phyloP scores from a whole-genome alignment of 2,329 filamentous ascomycete species.

The Fusarium brevicatenulatum region DNA sequence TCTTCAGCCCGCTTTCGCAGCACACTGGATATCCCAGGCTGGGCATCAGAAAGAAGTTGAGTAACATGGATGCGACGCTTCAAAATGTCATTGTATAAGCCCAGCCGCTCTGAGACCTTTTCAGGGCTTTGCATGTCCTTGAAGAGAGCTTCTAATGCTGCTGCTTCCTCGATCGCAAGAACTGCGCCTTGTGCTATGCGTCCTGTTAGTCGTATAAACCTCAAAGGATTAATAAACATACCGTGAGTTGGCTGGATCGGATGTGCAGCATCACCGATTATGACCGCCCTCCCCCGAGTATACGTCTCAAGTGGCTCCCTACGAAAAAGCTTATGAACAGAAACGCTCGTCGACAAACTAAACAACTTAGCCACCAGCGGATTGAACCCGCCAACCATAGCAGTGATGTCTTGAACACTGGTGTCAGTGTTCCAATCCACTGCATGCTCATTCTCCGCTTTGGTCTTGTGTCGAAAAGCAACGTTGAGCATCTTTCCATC shows the following conservation, averaged over 20 bases:
- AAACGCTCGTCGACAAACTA: neutral
- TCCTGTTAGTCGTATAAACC: neutral
- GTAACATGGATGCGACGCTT: neutral
- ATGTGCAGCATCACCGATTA: slow-evolving; percentile 4
- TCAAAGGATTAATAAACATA: rapidly evolving
- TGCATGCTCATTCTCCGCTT: neutral
- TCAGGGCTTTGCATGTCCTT: rapidly evolving
- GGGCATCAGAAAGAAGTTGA: neutral
- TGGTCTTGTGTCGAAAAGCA: neutral
- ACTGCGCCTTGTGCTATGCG: slow-evolving; percentile 1
- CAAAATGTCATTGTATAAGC: neutral
- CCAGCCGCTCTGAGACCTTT: rapidly evolving
- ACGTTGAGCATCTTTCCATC: slow-evolving; percentile 1
- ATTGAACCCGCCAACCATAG: neutral
- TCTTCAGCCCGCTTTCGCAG: neutral
- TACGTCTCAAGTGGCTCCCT: neutral
- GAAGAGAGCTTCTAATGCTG: neutral
- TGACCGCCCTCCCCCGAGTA: rapidly evolving
- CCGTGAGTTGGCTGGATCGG: neutral
- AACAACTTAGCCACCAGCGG: neutral
- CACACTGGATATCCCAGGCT: neutral
- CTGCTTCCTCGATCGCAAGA: neutral
- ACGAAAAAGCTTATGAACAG: neutral
- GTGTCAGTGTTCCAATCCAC: slow-evolving; percentile 1
- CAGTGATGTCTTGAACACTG: neutral